phyloP scores from a whole-genome alignment of 2,329 filamentous ascomycete species.

The Orbilia oligospora region DNA sequence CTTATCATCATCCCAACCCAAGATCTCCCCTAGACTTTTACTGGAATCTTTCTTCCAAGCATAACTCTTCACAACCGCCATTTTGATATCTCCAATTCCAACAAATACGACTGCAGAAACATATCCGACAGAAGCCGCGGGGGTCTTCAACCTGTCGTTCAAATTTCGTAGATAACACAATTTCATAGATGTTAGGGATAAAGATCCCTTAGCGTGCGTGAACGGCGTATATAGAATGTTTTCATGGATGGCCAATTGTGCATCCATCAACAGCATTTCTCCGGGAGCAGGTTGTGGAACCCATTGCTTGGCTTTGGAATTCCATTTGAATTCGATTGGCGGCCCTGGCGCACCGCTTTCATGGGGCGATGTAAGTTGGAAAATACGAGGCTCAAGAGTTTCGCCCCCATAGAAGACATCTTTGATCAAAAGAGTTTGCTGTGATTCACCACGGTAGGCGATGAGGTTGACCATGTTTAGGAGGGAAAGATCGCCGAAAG shows the following conservation, averaged over 20 bases:
- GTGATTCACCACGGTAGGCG: conserved; percentile 26
- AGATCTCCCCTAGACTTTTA: conserved; percentile 7
- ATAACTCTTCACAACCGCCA: conserved; percentile 50
- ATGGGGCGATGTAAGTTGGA: conserved; percentile 16
- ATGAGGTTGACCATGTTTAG: conserved; percentile 38
- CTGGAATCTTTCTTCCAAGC: background rate
- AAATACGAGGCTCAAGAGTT: conserved; percentile 20
- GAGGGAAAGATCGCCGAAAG: conserved; percentile 26
- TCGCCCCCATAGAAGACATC: conserved; percentile 36
- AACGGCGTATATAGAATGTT: conserved; percentile 41
- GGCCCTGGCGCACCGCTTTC: background rate
- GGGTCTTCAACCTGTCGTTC: conserved; percentile 12
- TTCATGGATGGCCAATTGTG: conserved; percentile 21
- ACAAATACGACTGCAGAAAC: conserved; percentile 41
- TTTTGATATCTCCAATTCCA: conserved; percentile 18
- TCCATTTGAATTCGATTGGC: conserved; percentile 22
- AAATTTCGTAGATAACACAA: conserved; percentile 22
- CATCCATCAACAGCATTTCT: conserved; percentile 32
- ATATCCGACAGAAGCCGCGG: background rate
- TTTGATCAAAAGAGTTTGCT: conserved; percentile 22
- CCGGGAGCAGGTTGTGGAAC: background rate
- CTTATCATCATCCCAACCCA: background rate
- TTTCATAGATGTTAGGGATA: conserved; percentile 42
- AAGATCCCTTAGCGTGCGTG: background rate
- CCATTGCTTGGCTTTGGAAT: conserved; percentile 1